Percentiles rank a stretch among this genome's conserved stretches.
Evolutionary conservation across 2,329 filamentous ascomycete genomes (phyloP).

Genomic region (Tolypocladium album): DNA sequence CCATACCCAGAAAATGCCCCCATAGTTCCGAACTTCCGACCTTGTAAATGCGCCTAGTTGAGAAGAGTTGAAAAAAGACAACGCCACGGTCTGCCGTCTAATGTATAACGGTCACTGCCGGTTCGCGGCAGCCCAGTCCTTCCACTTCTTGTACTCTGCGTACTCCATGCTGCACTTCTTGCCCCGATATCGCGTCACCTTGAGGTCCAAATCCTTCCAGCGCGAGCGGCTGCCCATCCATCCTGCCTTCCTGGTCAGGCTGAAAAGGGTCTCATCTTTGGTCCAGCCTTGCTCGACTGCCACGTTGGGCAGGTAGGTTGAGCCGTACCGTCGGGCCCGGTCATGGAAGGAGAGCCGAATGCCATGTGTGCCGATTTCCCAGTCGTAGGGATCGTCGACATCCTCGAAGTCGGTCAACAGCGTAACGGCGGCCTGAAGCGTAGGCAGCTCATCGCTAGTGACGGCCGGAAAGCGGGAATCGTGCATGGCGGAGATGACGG

Average conservation of each 20-base stretch:
- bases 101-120: slow-evolving; percentile 10
- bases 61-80: neutral
- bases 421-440: slow-evolving; percentile 59
- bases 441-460: slow-evolving; percentile 39
- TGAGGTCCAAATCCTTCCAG: slow-evolving; percentile 72
- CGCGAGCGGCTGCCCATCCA: slow-evolving; percentile 72
- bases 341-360: slow-evolving; percentile 78
- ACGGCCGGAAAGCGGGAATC: slow-evolving; percentile 54
- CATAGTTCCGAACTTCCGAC: neutral
- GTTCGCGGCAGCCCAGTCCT: slow-evolving; percentile 50
- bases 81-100: neutral
- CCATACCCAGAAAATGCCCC: too few relatives aligned
- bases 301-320: slow-evolving; percentile 89
- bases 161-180: slow-evolving; percentile 64
- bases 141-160: slow-evolving; percentile 69
- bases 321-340: slow-evolving; percentile 61
- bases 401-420: slow-evolving; percentile 80
- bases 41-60: neutral
- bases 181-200: slow-evolving; percentile 78
- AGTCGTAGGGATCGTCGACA: slow-evolving; percentile 64
- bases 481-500: slow-evolving; percentile 63
- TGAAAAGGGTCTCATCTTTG: slow-evolving; percentile 82
- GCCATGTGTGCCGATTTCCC: slow-evolving; percentile 78
- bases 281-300: slow-evolving; percentile 89
- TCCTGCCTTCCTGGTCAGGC: slow-evolving; percentile 88